Evolutionary conservation across 2,329 filamentous ascomycete genomes (phyloP).

Genomic region (Magnaporthales sp.): DNA sequence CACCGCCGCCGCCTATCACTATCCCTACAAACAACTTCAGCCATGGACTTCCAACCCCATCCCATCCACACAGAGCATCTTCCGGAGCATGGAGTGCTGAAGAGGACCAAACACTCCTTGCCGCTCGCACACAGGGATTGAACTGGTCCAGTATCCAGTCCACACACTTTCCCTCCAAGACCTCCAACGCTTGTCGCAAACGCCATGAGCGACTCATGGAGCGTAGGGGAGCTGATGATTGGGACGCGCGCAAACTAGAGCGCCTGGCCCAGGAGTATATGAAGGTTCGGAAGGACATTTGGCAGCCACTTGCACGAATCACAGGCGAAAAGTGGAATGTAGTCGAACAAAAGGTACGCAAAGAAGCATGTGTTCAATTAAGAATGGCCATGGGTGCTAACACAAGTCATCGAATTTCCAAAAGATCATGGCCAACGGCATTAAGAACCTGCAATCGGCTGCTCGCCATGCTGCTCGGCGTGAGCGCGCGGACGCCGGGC

Average conservation of each 20-base stretch:
- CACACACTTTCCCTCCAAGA: slow-evolving; percentile 69
- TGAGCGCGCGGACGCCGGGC: slow-evolving; percentile 42
- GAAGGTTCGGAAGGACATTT: slow-evolving; percentile 71
- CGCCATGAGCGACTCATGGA: slow-evolving; percentile 79
- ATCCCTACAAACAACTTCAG: slow-evolving; percentile 64
- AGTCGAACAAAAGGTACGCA: slow-evolving; percentile 51
- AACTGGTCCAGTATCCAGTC: slow-evolving; percentile 79
- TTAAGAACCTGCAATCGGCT: slow-evolving; percentile 70
- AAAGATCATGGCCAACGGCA: slow-evolving; percentile 74
- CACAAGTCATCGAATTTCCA: slow-evolving; percentile 9
- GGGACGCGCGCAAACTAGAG: slow-evolving; percentile 69
- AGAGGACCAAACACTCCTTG: slow-evolving; percentile 67
- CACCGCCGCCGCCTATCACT: slow-evolving; percentile 33
- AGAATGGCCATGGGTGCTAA: background rate
- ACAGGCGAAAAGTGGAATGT: slow-evolving; percentile 79
- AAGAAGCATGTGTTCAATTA: background rate
- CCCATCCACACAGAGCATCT: slow-evolving; percentile 38
- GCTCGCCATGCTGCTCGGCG: slow-evolving; percentile 58
- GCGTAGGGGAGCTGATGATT: slow-evolving; percentile 64
- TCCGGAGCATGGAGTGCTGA: slow-evolving; percentile 63
- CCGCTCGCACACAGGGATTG: slow-evolving; percentile 63
- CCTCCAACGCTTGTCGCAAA: slow-evolving; percentile 79
- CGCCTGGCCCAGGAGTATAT: slow-evolving; percentile 71
- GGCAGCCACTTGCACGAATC: slow-evolving; percentile 62
- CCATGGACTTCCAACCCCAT: slow-evolving; percentile 20